Percentiles rank a stretch among this genome's conserved stretches.
These are phyloP conservation scores for Yamadazyma dendronema DNA, from an alignment of 1,139 yeast species.

Conservation along the genomic window DNA sequence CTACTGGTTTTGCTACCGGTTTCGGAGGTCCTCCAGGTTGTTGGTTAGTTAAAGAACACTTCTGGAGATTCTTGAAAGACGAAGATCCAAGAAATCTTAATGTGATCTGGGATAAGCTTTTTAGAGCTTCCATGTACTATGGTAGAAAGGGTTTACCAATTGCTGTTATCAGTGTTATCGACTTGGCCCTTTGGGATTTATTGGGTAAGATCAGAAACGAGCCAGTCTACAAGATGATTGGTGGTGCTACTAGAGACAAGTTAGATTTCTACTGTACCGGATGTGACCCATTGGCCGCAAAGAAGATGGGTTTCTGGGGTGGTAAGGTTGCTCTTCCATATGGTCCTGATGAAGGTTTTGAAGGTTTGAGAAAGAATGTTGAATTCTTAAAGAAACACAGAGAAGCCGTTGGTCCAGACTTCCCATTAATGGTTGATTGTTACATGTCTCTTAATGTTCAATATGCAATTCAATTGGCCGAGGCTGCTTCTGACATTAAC, in stretches of 20 bases:
- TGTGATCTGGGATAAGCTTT: slow-evolving; percentile 46
- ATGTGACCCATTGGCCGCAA: slow-evolving; percentile 44
- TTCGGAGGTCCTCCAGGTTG: slow-evolving; percentile 53
- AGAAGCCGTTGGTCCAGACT: slow-evolving; percentile 45
- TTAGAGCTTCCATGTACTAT: slow-evolving; percentile 49
- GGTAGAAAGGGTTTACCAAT: slow-evolving; percentile 49
- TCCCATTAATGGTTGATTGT: slow-evolving; percentile 52
- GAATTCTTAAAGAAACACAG: slow-evolving; percentile 43
- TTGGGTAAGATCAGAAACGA: slow-evolving; percentile 47
- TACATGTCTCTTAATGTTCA: slow-evolving; percentile 49
- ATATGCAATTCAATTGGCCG: slow-evolving; percentile 44
- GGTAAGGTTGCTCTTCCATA: slow-evolving; percentile 50
- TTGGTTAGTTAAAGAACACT: slow-evolving; percentile 46
- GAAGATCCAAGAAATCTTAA: slow-evolving; percentile 47
- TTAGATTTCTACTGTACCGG: slow-evolving; percentile 50
- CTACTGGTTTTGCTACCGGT: slow-evolving; percentile 51
- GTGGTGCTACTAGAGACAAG: slow-evolving; percentile 45
- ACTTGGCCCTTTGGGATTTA: slow-evolving; percentile 49
- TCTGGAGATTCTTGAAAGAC: slow-evolving; percentile 42
- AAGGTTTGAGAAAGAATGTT: slow-evolving; percentile 42
- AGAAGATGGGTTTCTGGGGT: slow-evolving; percentile 48
- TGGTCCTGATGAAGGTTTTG: slow-evolving; percentile 50
- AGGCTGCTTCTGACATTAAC: slow-evolving; percentile 41
- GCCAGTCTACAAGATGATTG: slow-evolving; percentile 50
- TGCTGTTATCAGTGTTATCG: slow-evolving; percentile 46